Percentiles rank a stretch among this genome's conserved stretches.
Evolutionary conservation across 768 basidiomycete species (phyloP).

Genomic region (Cystobasidium onofrii): DNA sequence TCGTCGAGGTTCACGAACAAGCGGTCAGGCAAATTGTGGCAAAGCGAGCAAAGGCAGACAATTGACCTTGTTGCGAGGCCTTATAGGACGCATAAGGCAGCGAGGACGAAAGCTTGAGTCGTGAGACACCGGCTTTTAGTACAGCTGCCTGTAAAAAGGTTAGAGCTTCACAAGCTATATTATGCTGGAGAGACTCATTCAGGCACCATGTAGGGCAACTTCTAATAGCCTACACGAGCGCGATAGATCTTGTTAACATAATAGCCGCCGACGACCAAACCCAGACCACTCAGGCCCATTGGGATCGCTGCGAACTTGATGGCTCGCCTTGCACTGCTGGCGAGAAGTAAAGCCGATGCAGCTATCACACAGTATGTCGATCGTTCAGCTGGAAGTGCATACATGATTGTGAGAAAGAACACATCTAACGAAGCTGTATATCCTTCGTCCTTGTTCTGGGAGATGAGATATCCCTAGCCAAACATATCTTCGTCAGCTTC

Average conservation of each 20-base stretch:
- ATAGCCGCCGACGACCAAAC: slow-evolving; percentile 8
- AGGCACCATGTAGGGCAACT: no score
- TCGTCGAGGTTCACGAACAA: not conserved
- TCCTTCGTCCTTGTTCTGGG: slow-evolving; percentile 9
- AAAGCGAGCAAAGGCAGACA: not conserved
- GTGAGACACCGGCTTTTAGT: no score
- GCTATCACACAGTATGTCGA: not conserved
- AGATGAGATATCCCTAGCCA: slow-evolving; percentile 22
- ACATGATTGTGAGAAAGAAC: not conserved
- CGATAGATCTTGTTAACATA: slow-evolving; percentile 24
- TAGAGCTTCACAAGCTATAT: no score
- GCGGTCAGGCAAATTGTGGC: not conserved
- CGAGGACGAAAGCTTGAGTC: no score
- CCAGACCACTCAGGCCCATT: slow-evolving; percentile 3
- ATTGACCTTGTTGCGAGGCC: no score
- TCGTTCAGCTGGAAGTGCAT: not conserved
- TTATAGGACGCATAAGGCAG: no score
- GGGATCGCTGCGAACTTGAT: slow-evolving; percentile 6
- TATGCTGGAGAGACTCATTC: no score
- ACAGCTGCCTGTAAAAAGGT: no score
- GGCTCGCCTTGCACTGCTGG: not conserved
- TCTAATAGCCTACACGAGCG: slow-evolving; percentile 6
- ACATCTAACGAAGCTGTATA: slow-evolving; percentile 10
- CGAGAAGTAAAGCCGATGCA: slow-evolving; percentile 21
- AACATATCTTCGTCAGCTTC: no score